phyloP scores from a whole-genome alignment of 2,329 filamentous ascomycete species.

The Bisporella sp. region DNA sequence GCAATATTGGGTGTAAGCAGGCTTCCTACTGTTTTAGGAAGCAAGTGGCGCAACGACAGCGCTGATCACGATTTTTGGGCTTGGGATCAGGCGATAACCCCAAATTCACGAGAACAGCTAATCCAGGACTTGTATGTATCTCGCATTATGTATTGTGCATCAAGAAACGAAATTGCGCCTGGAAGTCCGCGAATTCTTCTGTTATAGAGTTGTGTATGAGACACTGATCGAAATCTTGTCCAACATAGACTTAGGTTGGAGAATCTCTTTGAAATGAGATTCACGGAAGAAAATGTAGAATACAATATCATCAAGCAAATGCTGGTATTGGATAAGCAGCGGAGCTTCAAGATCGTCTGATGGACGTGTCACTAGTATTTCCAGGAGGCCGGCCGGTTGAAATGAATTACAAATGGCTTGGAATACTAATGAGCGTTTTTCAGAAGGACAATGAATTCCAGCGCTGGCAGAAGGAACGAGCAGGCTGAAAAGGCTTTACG shows the following conservation, averaged over 20 bases:
- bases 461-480: no score
- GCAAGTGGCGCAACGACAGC: no score
- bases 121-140: not conserved
- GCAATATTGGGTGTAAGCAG: no score
- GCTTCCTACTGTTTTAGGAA: no score
- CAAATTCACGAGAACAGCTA: not conserved
- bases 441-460: no score
- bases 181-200: not conserved
- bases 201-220: conserved; percentile 1
- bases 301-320: conserved; percentile 16
- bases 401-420: not conserved
- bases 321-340: conserved; percentile 2
- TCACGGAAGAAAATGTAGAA: conserved; percentile 3
- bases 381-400: not conserved
- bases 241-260: not conserved
- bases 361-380: not conserved
- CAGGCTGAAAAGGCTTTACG: no score
- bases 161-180: not conserved
- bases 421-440: no score
- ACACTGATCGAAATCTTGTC: conserved; percentile 1
- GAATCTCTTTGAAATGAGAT: conserved; percentile 1
- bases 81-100: not conserved
- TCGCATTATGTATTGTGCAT: not conserved
- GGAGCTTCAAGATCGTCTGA: not conserved
- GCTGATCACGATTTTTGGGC: not conserved